Percentiles rank a stretch among this genome's conserved stretches.
These are phyloP conservation scores for Aspergillus puulaauensis DNA, from an alignment of 2,329 filamentous ascomycete genomes.

Conservation along the genomic window DNA sequence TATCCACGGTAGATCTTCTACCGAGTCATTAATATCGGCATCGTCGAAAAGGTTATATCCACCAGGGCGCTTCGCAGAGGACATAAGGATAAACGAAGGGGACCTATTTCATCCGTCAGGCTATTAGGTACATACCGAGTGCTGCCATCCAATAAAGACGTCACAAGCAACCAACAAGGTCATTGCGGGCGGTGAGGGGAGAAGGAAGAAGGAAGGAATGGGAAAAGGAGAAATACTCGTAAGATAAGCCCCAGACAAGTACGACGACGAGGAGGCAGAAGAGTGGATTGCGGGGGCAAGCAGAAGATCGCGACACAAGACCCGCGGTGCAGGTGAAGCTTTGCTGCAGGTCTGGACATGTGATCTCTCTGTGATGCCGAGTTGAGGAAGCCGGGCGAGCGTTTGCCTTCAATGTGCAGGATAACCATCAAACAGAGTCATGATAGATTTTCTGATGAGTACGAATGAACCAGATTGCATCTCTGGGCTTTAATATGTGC, in stretches of 20 bases:
- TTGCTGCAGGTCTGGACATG: conserved; percentile 17
- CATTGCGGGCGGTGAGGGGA: conserved; percentile 29
- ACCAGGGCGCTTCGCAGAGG: not conserved
- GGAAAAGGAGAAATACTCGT: not conserved
- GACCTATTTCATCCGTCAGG: not conserved
- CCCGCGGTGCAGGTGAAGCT: conserved; percentile 16
- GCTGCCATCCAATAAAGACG: conserved; percentile 50
- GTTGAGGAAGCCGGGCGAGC: not conserved
- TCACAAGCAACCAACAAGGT: conserved; percentile 32
- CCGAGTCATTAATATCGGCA: conserved; percentile 25
- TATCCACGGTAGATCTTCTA: conserved; percentile 53
- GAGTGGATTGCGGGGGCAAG: conserved; percentile 3
- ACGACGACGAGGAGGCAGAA: conserved; percentile 2
- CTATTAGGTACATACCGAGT: conserved; percentile 40
- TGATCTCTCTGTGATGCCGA: conserved; percentile 13
- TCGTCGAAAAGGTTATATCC: not conserved
- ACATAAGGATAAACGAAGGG: conserved; percentile 3
- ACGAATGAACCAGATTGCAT: no score
- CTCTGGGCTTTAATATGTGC: not conserved
- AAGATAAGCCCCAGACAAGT: conserved; percentile 4
- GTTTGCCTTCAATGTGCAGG: no score
- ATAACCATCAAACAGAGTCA: no score
- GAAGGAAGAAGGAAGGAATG: conserved; percentile 9
- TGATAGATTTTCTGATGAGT: no score
- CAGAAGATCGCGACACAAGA: conserved; percentile 3